Base-by-base conservation (phyloP, 306 rosid genomes). In the Cotoneaster glaucophyllus region DNA sequence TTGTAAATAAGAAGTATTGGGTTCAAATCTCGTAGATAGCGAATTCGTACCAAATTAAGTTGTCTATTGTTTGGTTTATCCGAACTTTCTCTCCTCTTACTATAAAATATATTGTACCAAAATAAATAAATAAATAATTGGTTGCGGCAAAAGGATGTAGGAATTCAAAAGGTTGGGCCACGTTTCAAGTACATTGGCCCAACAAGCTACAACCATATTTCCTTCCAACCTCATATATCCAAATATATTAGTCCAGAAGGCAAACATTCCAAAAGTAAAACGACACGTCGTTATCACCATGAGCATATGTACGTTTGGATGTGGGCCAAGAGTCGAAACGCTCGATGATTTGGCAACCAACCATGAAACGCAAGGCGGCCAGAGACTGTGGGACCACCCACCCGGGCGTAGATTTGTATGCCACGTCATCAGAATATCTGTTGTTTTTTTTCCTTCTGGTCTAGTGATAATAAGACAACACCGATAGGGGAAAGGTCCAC, bases 361-460 rank as follows among this genome's bases (percentile, higher is more conserved):
- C 26, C 10, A 39, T 9, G 43, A 8, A 8, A 39, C 43, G 11
- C 43, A 39, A 39, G 43, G 43, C 3, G 43, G 11, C 43, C 11
- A 45, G 21, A 15, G 37, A 11, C 29, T 17, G 64, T 24, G 82
- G 77, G 84, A 22, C 87, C 67, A 74, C 79, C 24, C 77, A 64
- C 82, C 74, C 80, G 78, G 73, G 78, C 69, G 67, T n/a, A 4
- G 19, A 26, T 15, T 24, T 24, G 4, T 24, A 61, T 45, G 78
- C 73, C 82, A 74, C 77, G 77, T 75, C 85, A 81, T 25, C 25
- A 32, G 85, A 81, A 84, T 84, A 83, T 84, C 79, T 84, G 88
- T 84, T 85, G 68, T 45, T 75, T 61, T 78, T 48, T 64, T 31
- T 17, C 21, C 21, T 50, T 50, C 54, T 44, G 21, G 26, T 22